phyloP scores from a whole-genome alignment of 345 rosid species.

The Gossypium turneri region DNA sequence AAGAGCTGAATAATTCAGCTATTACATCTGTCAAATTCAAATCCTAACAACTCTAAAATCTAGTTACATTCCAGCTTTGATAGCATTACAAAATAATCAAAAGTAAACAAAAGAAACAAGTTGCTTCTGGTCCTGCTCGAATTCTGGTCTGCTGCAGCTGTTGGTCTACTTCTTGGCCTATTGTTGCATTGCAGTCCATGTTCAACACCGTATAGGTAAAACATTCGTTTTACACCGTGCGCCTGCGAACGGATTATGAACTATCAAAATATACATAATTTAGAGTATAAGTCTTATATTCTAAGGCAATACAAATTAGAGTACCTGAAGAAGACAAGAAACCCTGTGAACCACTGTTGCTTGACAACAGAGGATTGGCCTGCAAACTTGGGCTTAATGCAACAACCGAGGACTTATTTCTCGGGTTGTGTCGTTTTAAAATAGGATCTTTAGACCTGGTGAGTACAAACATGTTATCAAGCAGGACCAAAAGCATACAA shows the following conservation, averaged over 20 bases:
- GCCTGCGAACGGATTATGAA: not conserved
- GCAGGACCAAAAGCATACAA: not conserved
- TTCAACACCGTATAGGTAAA: constrained; percentile 17
- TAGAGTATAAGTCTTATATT: not conserved
- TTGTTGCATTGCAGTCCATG: too few relatives aligned
- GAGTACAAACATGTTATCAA: not conserved
- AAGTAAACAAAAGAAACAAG: too few relatives aligned
- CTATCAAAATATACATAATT: not conserved
- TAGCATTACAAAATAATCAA: too few relatives aligned
- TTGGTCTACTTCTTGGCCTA: too few relatives aligned
- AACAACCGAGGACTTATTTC: not conserved
- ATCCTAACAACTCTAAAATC: too few relatives aligned
- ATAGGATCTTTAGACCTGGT: not conserved
- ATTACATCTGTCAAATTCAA: too few relatives aligned
- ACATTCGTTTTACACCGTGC: not conserved
- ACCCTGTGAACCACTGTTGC: not conserved
- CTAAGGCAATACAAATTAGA: not conserved
- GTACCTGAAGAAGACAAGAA: not conserved
- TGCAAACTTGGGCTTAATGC: not conserved
- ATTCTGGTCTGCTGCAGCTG: too few relatives aligned
- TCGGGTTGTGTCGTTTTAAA: not conserved
- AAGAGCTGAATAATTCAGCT: too few relatives aligned
- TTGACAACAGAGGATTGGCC: not conserved
- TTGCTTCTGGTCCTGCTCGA: too few relatives aligned
- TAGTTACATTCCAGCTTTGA: too few relatives aligned